A percentile compares a stretch with the other conserved stretches of the same genome.
Conservation (phyloP, 2,329 filamentous ascomycete species). For the Herpotrichia juniperi region DNA sequence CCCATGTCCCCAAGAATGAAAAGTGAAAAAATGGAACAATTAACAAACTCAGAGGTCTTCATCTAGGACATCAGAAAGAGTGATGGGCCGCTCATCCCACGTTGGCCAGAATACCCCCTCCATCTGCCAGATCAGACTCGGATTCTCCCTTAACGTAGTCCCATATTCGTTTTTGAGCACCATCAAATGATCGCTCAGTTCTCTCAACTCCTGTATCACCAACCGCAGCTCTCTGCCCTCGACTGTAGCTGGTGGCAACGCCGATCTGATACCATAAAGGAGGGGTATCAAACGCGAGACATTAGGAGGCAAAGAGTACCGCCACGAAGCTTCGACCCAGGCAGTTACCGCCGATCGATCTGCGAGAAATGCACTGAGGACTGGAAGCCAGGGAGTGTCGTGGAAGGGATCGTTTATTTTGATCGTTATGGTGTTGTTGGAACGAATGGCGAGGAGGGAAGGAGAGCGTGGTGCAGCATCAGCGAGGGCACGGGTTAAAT, state of each 20-base stretch:
- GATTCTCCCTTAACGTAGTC: slow-evolving; percentile 26
- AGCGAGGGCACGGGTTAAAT: slow-evolving; percentile 32
- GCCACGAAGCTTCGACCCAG: slow-evolving; percentile 42
- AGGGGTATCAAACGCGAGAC: slow-evolving; percentile 35
- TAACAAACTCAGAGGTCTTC: too few relatives aligned
- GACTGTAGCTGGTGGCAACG: slow-evolving; percentile 26
- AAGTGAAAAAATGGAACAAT: too few relatives aligned
- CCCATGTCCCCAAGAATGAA: too few relatives aligned
- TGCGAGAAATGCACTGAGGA: slow-evolving; percentile 30
- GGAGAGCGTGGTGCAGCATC: slow-evolving; percentile 1
- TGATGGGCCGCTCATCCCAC: slow-evolving; percentile 22
- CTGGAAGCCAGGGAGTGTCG: slow-evolving; percentile 26
- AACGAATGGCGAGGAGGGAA: neutral
- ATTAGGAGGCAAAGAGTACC: slow-evolving; percentile 36
- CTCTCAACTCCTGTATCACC: slow-evolving; percentile 26
- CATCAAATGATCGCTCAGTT: slow-evolving; percentile 29
- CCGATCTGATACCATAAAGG: slow-evolving; percentile 22
- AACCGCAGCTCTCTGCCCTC: slow-evolving; percentile 32
- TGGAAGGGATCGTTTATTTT: slow-evolving; percentile 8
- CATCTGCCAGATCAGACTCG: slow-evolving; percentile 35
- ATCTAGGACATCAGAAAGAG: too few relatives aligned
- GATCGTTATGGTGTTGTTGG: neutral
- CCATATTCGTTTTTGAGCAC: slow-evolving; percentile 29
- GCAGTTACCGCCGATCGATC: slow-evolving; percentile 32
- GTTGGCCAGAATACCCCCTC: slow-evolving; percentile 20